phyloP scores from a whole-genome alignment of 768 basidiomycete species.

The Gymnopilus dilepis region DNA sequence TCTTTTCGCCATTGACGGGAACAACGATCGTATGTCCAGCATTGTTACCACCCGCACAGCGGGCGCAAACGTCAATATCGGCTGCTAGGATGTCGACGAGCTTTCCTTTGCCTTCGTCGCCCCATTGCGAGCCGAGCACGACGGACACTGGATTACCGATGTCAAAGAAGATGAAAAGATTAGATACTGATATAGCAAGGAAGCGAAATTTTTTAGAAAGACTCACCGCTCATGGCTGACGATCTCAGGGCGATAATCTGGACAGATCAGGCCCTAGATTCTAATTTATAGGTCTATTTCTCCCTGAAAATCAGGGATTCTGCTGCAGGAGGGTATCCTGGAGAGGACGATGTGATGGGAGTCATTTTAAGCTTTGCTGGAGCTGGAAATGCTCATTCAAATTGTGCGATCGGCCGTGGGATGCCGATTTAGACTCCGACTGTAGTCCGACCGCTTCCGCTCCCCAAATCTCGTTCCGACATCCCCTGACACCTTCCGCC shows the following conservation, averaged over 20 bases:
- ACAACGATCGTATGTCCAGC: slow-evolving; percentile 98
- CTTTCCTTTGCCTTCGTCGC: slow-evolving; percentile 94
- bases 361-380: slow-evolving; percentile 26
- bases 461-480: not conserved
- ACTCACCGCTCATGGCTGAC: slow-evolving; percentile 37
- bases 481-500: no score
- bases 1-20: slow-evolving; percentile 71
- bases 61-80: slow-evolving; percentile 88
- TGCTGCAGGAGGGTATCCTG: slow-evolving; percentile 9
- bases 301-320: not conserved
- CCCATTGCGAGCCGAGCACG: slow-evolving; percentile 90
- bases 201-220: not conserved
- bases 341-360: slow-evolving; percentile 12
- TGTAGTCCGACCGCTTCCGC: not conserved
- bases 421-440: slow-evolving; percentile 24
- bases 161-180: slow-evolving; percentile 26
- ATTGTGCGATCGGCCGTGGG: slow-evolving; percentile 27
- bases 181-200: slow-evolving; percentile 22
- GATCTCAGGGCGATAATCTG: slow-evolving; percentile 3
- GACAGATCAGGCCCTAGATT: not conserved
- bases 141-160: slow-evolving; percentile 52
- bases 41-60: slow-evolving; percentile 98
- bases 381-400: slow-evolving; percentile 13
- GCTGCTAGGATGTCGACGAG: slow-evolving; percentile 95
- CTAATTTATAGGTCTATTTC: not conserved